Conservation (phyloP, 208 protist species). For the Strigomonas culicis region DNA sequence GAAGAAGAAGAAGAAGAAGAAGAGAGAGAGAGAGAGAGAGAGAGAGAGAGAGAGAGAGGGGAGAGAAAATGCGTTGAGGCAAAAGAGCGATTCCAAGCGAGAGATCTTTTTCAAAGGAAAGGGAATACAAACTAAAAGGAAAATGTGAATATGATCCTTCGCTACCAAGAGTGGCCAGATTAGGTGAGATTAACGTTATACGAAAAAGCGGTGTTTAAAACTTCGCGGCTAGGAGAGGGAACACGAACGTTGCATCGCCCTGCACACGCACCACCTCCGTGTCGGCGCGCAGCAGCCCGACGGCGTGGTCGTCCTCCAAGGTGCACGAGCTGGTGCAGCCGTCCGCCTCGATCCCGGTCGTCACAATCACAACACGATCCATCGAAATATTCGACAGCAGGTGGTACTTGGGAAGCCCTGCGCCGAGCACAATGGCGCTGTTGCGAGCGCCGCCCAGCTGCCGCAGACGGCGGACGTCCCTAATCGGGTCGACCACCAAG, state of each 20-base stretch:
- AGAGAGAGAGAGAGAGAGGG: neutral
- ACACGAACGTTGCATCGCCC: constrained; percentile 84
- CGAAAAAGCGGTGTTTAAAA: neutral
- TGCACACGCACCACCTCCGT: constrained; percentile 80
- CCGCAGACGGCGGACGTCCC: constrained; percentile 75
- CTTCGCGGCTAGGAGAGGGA: constrained; percentile 61
- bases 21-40: neutral
- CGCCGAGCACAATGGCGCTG: constrained; percentile 73
- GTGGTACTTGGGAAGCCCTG: constrained; percentile 81
- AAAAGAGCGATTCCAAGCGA: neutral
- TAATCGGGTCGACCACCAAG: constrained; percentile 95
- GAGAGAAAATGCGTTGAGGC: neutral
- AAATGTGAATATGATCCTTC: too few species aligned
- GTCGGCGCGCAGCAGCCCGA: constrained; percentile 35
- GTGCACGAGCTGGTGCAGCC: constrained; percentile 81
- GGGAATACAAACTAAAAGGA: too few species aligned
- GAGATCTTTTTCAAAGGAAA: neutral
- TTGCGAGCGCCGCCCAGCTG: constrained; percentile 19
- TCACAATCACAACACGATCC: constrained; percentile 70
- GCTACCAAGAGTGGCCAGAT: neutral
- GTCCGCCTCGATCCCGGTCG: constrained; percentile 79
- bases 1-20: constrained; percentile 8
- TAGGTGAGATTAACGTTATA: too few species aligned
- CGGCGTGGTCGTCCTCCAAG: constrained; percentile 54
- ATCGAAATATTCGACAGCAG: constrained; percentile 60